phyloP scores from a whole-genome alignment of 2,329 filamentous ascomycete genomes.

The Fonsecaea monophora region DNA sequence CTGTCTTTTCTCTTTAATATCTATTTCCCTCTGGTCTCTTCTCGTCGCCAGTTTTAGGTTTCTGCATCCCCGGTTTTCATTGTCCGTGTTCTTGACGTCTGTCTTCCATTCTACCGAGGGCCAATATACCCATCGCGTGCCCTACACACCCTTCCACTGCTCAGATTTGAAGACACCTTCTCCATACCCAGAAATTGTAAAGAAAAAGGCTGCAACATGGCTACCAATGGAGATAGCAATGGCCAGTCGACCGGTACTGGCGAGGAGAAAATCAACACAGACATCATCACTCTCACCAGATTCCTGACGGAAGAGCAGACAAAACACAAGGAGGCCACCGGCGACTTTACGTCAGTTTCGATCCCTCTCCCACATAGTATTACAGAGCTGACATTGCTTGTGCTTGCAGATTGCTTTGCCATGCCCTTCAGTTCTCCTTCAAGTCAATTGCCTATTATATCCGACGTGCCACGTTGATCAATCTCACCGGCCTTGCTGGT shows the following conservation, averaged over 20 bases:
- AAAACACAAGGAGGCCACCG: constrained; percentile 92
- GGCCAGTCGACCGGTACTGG: constrained; percentile 61
- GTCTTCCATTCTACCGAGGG: constrained; percentile 30
- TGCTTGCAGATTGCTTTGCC: constrained; percentile 78
- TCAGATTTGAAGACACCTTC: not conserved
- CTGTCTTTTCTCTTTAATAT: not conserved
- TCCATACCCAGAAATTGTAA: not conserved
- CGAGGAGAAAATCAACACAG: constrained; percentile 85
- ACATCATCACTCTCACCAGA: constrained; percentile 93
- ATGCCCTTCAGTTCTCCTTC: constrained; percentile 98
- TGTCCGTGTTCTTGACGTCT: constrained; percentile 13
- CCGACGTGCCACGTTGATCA: constrained; percentile 90
- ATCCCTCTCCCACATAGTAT: not conserved
- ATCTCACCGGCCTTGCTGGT: constrained; percentile 91
- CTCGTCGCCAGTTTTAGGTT: not conserved
- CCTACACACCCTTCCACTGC: constrained; percentile 13
- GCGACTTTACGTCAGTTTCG: constrained; percentile 88
- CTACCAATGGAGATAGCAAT: constrained; percentile 41
- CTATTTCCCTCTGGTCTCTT: constrained; percentile 3
- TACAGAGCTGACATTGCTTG: constrained; percentile 20
- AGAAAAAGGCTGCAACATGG: constrained; percentile 26
- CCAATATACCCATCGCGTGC: constrained; percentile 24
- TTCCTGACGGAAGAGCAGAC: constrained; percentile 95
- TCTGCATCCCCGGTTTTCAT: constrained; percentile 5
- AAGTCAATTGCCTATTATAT: constrained; percentile 99